A percentile compares a stretch with the other conserved stretches of the same genome.
Evolutionary conservation across 768 basidiomycete species (phyloP).

Genomic region (Tulasnella calospora): DNA sequence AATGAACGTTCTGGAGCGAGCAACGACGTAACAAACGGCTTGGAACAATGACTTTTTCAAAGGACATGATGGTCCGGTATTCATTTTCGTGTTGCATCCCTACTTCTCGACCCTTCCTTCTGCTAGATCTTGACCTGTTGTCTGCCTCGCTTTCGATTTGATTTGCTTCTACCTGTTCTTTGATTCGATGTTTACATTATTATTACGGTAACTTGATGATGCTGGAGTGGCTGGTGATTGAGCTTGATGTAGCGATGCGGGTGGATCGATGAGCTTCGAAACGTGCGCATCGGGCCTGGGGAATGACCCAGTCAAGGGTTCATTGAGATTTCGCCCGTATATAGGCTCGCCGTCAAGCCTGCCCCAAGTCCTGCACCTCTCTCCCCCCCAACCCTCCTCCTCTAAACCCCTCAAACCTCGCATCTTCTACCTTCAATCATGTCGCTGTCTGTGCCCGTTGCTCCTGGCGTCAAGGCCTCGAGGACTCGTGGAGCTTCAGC

Average conservation of each 20-base stretch:
- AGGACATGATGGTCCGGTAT: neutral
- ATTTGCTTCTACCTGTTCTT: neutral
- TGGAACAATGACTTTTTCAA: constrained; percentile 3
- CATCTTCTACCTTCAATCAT: constrained; percentile 21
- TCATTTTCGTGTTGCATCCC: neutral
- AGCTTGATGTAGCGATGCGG: constrained; percentile 17
- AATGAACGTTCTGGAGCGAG: neutral
- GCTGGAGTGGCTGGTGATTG: constrained; percentile 11
- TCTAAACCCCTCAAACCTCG: neutral
- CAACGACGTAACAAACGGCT: neutral
- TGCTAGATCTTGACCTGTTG: neutral
- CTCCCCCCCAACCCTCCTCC: neutral
- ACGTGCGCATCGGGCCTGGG: constrained; percentile 10
- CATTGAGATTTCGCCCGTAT: constrained; percentile 16
- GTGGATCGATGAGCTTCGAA: constrained; percentile 20
- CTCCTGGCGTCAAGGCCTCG: constrained; percentile 30
- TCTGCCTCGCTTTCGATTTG: neutral
- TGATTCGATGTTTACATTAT: constrained; percentile 12
- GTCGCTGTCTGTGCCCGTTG: constrained; percentile 27
- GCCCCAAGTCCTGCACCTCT: neutral
- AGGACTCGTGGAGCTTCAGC: constrained; percentile 34
- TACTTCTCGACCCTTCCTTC: neutral
- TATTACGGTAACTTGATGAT: constrained; percentile 11
- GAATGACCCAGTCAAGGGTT: constrained; percentile 7
- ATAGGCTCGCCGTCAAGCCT: constrained; percentile 6